Evolutionary conservation across 129 eudicot species (phyloP), one percentile per base, ranked within the genome.

Genomic region (Chrysanthemum makinoi): DNA sequence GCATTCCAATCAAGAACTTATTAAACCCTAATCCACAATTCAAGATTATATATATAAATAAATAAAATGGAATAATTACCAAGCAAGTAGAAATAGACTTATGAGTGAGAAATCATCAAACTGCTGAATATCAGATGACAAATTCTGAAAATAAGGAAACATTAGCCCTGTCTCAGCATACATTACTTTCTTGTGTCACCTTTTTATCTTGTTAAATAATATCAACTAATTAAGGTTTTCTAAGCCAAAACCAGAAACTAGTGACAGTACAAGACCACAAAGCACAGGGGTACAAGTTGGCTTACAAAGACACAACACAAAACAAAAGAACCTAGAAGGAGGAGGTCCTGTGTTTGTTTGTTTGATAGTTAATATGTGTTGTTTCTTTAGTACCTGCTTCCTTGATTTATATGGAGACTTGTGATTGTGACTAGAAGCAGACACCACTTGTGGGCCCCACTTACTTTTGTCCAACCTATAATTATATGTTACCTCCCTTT

Each of bases 111-210:
- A 81, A 52, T 90, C 98, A 20, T 85, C 88, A 79, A 89, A 58
- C 28, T 82, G 91, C 54, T 89, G 95, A 78, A 76, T 65, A 57
- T 85, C 91, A 69, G 74, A 82, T 76, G 86, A 79, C 64, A 88
- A 88, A 58, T 72, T 84, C 81, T 88, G 89, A 70, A 83, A 87
- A 69, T 82, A 87, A 22, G 96, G 95, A 73, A 63, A 82, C 76
- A 82, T 77, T 70, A 86, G 80, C 65, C 85, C 98, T 24, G 86
- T 79, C 35, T 87, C 96, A 0, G 87, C 92, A 84, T 85, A 89
- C 98, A 93, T 89, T 87, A 74, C 77, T 75, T 17, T 17, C 50
- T 75, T 30, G 71, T 35, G 24, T 60, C 77, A 17, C 17, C 17
- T 28, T 52, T 6, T 12, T 55, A 58, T 54, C 70, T 5, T 49